Base-by-base conservation (phyloP, 176 grass and related monocot genomes). In the Lolium perenne region DNA sequence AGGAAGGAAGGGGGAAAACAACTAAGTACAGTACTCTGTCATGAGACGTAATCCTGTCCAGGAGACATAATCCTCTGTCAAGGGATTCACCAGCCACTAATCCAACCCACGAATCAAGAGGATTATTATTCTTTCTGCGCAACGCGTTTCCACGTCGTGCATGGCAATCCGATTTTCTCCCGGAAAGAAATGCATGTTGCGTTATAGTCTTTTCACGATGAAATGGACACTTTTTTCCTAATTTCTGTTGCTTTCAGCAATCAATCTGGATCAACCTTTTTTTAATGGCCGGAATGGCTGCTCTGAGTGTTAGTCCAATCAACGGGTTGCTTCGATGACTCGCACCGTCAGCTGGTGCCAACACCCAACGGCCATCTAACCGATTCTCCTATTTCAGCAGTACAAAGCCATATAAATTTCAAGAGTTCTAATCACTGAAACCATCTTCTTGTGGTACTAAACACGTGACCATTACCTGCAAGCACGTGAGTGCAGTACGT, bases 21-120 rank as follows among this genome's bases (percentile, higher is more conserved):
- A 47, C 11, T 7, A 14, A n/a, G 32, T 35, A 35, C 21, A 25
- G 10, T 13, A 50, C 43, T 13, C 41, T 51, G 12, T 32, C 5
- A 32, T 22, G 61, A 32, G 62, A 0, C 25, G 13, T 8, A 66
- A 38, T 66, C 55, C 71, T 77, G 59, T 6, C 45, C 2, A 79
- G 78, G 70, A 75, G 70, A 87, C 77, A 87, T 41, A 65, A 87
- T 80, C 78, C 14, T 35, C 49, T 66, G 55, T 76, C 32, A 54
- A 87, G 69, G 68, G 78, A 87, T 82, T 87, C 16, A 70, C 59
- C 59, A 57, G 70, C 86, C 41, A 81, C 47, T 75, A 62, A 86
- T 6, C 51, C 63, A 29, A 50, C 75, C 68, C 23, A 54, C 18
- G 20, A 79, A 86, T 60, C 50, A 80, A 59, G 38, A 22, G 56